Percentiles rank a stretch among this genome's conserved stretches.
Conservation (phyloP, 2,329 filamentous ascomycete species). For the Aspergillus tamarii region DNA sequence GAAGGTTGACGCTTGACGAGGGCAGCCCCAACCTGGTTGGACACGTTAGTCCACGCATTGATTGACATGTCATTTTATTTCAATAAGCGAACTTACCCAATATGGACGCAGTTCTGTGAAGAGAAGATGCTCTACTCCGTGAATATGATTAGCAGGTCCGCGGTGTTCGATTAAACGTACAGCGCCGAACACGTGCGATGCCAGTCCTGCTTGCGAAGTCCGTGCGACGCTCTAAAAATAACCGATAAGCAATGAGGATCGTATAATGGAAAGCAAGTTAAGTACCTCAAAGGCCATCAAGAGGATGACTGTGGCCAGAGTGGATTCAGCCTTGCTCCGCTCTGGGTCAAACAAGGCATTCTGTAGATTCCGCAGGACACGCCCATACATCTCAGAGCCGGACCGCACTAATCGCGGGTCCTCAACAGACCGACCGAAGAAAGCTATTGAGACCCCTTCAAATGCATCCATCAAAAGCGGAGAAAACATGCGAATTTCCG, state of each 20-base stretch:
- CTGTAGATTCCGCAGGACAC: slow-evolving; percentile 40
- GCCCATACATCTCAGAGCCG: slow-evolving; percentile 39
- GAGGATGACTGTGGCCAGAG: slow-evolving; percentile 42
- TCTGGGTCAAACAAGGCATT: slow-evolving; percentile 41
- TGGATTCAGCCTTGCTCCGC: slow-evolving; percentile 40
- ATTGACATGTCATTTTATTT: background rate
- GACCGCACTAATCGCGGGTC: slow-evolving; percentile 37
- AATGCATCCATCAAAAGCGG: slow-evolving; percentile 42
- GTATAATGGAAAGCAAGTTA: background rate
- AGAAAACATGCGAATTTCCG: slow-evolving; percentile 45
- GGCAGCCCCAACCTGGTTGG: slow-evolving; percentile 32
- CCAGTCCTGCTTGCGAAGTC: slow-evolving; percentile 36
- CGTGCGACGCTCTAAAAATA: slow-evolving; percentile 38
- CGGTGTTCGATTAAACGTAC: slow-evolving; percentile 42
- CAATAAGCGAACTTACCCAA: slow-evolving; percentile 32
- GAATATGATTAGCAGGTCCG: slow-evolving; percentile 44
- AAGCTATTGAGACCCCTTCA: slow-evolving; percentile 42
- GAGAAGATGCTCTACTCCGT: slow-evolving; percentile 43
- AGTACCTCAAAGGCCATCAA: slow-evolving; percentile 43
- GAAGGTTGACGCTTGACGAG: slow-evolving; percentile 36
- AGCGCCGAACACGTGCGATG: slow-evolving; percentile 39
- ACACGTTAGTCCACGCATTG: slow-evolving; percentile 8
- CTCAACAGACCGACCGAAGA: slow-evolving; percentile 42
- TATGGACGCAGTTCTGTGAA: slow-evolving; percentile 45
- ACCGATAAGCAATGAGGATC: slow-evolving; percentile 8